Evolutionary conservation across 495 filamentous ascomycete genomes (phyloP), one percentile per base, ranked within the genome.

Genomic region (Apiosordaria backusii): DNA sequence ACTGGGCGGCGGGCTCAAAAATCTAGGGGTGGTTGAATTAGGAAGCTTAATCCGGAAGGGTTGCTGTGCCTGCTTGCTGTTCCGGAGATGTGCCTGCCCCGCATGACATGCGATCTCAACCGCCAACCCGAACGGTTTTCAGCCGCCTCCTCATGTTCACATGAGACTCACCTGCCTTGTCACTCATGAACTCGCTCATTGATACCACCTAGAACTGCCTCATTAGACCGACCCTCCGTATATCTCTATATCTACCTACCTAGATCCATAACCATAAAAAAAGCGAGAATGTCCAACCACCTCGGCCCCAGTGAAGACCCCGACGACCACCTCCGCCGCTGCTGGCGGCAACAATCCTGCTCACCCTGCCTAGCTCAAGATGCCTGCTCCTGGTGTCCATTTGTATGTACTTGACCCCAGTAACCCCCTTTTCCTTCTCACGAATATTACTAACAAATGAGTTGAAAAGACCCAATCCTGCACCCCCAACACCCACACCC

Each of bases 301-400:
- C 53, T 61, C 26, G 18, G 10, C 35, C 35, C 35, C 10, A 7
- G 10, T 15, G 13, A 54, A 1, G 18, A 40, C 16, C 24, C 50
- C 21, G 72, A 75, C 21, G 74, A 75, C 18, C 77, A 76, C 57
- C 61, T 82, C 35, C 64, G 66, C 23, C 76, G 78, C 40, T 86
- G 82, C 69, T 84, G 83, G 83, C 67, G 70, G 4, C 76, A 77
- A 4, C 79, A 84, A 62, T 70, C 77, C 59, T 83, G 82, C 68
- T 63, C 66, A 9, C 72, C 68, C 25, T 86, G 83, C 70, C 72
- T 85, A 1, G 45, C 57, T 7, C 29, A 78, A 62, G 19, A 67
- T 4, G 73, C 75, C 10, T 85, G 83, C 64, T 78, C 78, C 57
- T 85, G 83, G 83, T 86, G 83, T 72, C 82, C 84, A 16, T 77